These are phyloP conservation scores for Neckera pumila DNA, from an alignment of 225 moss, liverwort and hornwort species.

Conservation along the genomic window DNA sequence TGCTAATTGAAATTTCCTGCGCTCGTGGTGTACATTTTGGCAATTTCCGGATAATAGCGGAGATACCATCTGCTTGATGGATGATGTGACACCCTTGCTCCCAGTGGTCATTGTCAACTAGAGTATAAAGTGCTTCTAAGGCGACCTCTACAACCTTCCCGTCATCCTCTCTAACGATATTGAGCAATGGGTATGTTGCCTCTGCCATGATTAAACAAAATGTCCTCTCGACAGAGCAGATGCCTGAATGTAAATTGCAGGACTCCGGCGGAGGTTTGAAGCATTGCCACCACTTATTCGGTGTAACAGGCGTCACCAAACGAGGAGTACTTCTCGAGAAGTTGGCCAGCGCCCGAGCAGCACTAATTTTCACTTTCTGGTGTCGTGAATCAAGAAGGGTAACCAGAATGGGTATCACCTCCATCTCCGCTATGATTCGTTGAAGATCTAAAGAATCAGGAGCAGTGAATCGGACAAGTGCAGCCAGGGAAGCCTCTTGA, in stretches of 20 bases:
- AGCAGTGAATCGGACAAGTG: constrained; percentile 57
- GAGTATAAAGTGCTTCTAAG: constrained; percentile 47
- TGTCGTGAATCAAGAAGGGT: constrained; percentile 42
- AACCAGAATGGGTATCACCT: constrained; percentile 46
- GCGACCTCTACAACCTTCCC: constrained; percentile 39
- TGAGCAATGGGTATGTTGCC: constrained; percentile 13
- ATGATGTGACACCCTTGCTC: constrained; percentile 55
- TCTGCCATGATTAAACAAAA: constrained; percentile 55
- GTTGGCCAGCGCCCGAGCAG: constrained; percentile 52
- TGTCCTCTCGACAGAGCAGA: constrained; percentile 42
- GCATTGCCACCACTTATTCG: constrained; percentile 47
- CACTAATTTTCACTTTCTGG: constrained; percentile 28
- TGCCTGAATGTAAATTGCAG: constrained; percentile 51
- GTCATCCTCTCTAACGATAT: constrained; percentile 41
- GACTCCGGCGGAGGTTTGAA: constrained; percentile 3
- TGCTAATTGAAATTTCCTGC: constrained; percentile 41
- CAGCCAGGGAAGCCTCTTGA: constrained; percentile 57
- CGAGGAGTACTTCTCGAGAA: constrained; percentile 44
- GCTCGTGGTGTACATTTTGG: constrained; percentile 26
- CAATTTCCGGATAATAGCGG: constrained; percentile 35
- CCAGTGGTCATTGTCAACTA: constrained; percentile 38
- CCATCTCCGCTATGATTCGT: constrained; percentile 31
- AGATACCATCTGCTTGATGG: constrained; percentile 41
- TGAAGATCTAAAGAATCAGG: constrained; percentile 39
- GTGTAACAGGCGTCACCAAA: constrained; percentile 23